These are phyloP conservation scores for Eimeria sp. DNA, from an alignment of 169 alveolate genomes.

Conservation along the genomic window DNA sequence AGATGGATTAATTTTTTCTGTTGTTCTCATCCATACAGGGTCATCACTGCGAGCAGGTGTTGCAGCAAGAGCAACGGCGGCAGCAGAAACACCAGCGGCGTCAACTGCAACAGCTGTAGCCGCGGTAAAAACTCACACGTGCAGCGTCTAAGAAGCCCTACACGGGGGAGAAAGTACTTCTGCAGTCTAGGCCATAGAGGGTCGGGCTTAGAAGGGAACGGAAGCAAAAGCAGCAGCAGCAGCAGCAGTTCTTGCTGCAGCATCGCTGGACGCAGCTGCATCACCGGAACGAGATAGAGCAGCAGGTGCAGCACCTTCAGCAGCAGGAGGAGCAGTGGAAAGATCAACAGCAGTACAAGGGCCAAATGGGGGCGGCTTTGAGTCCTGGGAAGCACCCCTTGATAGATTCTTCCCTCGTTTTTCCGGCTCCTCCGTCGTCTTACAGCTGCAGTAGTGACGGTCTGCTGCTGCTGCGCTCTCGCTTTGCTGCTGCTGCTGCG, in stretches of 20 bases:
- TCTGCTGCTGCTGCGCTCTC: slow-evolving; percentile 46
- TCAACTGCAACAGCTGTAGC: neutral
- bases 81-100: neutral
- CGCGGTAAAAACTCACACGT: neutral
- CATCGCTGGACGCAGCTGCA: neutral
- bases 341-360: neutral
- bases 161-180: neutral
- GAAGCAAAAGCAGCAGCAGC: neutral
- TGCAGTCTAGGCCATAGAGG: neutral
- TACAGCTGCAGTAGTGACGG: slow-evolving; percentile 56
- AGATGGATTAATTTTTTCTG: neutral
- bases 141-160: neutral
- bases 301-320: neutral
- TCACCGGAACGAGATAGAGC: neutral
- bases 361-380: slow-evolving; percentile 59
- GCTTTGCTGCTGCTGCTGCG: slow-evolving; percentile 3
- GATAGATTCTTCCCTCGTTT: slow-evolving; percentile 46
- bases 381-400: slow-evolving; percentile 68
- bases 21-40: neutral
- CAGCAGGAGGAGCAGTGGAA: neutral
- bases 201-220: neutral
- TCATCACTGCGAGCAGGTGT: neutral
- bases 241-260: neutral
- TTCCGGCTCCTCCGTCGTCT: slow-evolving; percentile 71
- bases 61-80: neutral